phyloP scores from a whole-genome alignment of 305 asterid genomes.

The Fraxinus ornus region DNA sequence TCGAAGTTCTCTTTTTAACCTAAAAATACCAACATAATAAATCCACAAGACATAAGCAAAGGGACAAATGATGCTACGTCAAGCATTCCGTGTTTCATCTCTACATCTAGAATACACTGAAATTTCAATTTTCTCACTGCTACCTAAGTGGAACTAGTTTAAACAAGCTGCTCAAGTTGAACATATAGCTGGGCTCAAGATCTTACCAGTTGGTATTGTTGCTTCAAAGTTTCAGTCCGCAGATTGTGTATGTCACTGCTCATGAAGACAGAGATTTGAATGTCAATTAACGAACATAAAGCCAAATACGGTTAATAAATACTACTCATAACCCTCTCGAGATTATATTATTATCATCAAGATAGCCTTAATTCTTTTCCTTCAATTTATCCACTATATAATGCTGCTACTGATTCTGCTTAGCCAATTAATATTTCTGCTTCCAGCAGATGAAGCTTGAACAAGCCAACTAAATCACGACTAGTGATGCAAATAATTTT shows the following conservation, averaged over 20 bases:
- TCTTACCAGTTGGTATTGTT: conserved; percentile 77
- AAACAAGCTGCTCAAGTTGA: neutral
- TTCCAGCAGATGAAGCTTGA: neutral
- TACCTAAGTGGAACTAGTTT: neutral
- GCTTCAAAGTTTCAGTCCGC: conserved; percentile 62
- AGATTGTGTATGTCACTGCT: conserved; percentile 76
- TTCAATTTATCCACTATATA: neutral
- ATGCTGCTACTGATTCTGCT: neutral
- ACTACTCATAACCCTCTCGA: neutral
- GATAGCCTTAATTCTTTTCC: neutral
- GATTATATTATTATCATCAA: neutral
- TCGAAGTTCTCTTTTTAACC: conserved; percentile 77
- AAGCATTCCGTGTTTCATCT: neutral
- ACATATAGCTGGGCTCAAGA: conserved; percentile 4
- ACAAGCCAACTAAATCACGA: neutral
- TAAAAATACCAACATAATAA: conserved; percentile 28
- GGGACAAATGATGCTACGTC: neutral
- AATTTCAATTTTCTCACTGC: neutral
- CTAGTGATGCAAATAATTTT: neutral
- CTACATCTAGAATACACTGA: neutral
- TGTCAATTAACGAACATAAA: conserved; percentile 8
- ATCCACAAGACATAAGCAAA: neutral
- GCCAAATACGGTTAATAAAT: neutral
- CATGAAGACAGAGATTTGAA: conserved; percentile 18
- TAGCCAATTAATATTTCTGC: neutral